Percentiles rank a stretch among this genome's conserved stretches.
phyloP scores from a whole-genome alignment of 306 rosid species.

The Argentina anserina region DNA sequence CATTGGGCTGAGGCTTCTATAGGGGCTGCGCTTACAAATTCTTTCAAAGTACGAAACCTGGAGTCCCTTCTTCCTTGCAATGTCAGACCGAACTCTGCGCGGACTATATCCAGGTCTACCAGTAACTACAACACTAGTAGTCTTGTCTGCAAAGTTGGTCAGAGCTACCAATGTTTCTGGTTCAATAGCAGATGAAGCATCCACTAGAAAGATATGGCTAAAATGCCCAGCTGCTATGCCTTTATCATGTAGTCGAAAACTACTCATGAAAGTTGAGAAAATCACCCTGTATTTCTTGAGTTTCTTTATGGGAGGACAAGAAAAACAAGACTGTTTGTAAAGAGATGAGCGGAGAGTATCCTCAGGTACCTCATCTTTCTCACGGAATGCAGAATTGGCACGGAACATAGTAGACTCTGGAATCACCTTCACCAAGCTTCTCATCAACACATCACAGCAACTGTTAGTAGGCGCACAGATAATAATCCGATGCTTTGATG shows the following conservation, averaged over 20 bases:
- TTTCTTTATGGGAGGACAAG: constrained; percentile 25
- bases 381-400: constrained; percentile 25
- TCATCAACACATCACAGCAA: constrained; percentile 29
- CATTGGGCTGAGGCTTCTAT: too few species aligned
- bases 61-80: too few species aligned
- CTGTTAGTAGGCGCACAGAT: constrained; percentile 25
- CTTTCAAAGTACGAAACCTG: too few species aligned
- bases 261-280: constrained; percentile 36
- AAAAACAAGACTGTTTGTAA: constrained; percentile 22
- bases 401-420: constrained; percentile 28
- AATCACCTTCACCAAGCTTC: constrained; percentile 19
- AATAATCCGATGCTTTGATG: constrained; percentile 18
- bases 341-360: constrained; percentile 32
- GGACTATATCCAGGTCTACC: too few species aligned
- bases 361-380: constrained; percentile 19
- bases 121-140: constrained; percentile 33
- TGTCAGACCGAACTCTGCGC: too few species aligned
- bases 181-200: constrained; percentile 35
- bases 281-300: constrained; percentile 32
- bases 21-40: too few species aligned
- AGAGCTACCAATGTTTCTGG: constrained; percentile 30
- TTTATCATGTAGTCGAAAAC: constrained; percentile 26
- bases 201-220: constrained; percentile 34
- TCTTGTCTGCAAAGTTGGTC: constrained; percentile 25
- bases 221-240: constrained; percentile 34